Evolutionary conservation across 352 stramenopile species (phyloP).

Genomic region (Phytophthora brassicae): DNA sequence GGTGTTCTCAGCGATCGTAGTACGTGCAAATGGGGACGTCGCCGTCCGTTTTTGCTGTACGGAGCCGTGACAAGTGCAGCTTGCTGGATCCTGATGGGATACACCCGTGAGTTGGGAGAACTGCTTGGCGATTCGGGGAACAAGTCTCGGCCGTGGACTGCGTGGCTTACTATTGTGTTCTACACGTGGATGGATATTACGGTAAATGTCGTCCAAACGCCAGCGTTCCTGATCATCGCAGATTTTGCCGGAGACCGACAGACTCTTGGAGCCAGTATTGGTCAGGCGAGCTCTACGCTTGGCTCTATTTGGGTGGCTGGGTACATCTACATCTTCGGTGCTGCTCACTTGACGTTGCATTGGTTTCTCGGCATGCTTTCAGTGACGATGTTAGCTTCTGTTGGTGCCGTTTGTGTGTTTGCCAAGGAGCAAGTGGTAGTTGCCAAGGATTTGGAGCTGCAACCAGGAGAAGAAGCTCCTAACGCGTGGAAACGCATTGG

Average conservation of each 20-base stretch:
- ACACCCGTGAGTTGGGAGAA: slow-evolving; percentile 63
- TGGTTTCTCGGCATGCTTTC: slow-evolving; percentile 79
- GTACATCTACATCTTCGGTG: slow-evolving; percentile 76
- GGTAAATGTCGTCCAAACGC: slow-evolving; percentile 77
- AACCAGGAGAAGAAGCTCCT: slow-evolving; percentile 12
- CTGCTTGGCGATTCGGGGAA: slow-evolving; percentile 54
- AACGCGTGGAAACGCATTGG: slow-evolving; percentile 29
- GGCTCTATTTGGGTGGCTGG: slow-evolving; percentile 64
- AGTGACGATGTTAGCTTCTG: slow-evolving; percentile 57
- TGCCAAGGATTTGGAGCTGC: slow-evolving; percentile 31
- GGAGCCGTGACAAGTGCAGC: slow-evolving; percentile 59
- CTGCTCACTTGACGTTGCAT: slow-evolving; percentile 60
- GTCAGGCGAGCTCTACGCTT: slow-evolving; percentile 60
- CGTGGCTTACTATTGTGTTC: slow-evolving; percentile 64
- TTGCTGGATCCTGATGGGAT: slow-evolving; percentile 76
- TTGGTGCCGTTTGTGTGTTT: slow-evolving; percentile 55
- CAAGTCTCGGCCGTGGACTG: slow-evolving; percentile 45
- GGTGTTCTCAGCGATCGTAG: slow-evolving; percentile 71
- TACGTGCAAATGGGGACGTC: slow-evolving; percentile 53
- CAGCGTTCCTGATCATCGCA: slow-evolving; percentile 67
- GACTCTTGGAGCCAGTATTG: slow-evolving; percentile 61
- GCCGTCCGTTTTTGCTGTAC: slow-evolving; percentile 62
- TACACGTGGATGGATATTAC: slow-evolving; percentile 88
- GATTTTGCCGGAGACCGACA: slow-evolving; percentile 77
- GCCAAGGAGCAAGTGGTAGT: slow-evolving; percentile 42